Base-by-base conservation (phyloP, 345 rosid genomes). In the Citropsis articulata region DNA sequence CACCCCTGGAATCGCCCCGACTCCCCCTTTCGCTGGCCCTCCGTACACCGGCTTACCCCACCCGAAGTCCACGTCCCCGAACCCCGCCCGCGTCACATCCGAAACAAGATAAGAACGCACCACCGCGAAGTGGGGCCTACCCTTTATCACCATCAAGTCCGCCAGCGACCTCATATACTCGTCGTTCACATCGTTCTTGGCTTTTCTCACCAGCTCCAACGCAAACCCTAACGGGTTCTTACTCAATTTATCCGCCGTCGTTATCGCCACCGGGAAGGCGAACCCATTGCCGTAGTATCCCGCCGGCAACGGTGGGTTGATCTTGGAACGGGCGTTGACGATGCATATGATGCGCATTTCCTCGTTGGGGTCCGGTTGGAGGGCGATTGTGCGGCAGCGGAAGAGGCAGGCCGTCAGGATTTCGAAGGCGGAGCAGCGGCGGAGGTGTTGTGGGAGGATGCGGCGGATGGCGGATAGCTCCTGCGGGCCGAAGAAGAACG, bases 271-370 rank as follows among this genome's bases (percentile, higher is more conserved):
- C 0, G 90, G 90, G 38, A 84, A 77, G 0, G 78, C 91, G 18
- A 88, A 83, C 0, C 36, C 84, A 24, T 91, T 91, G 9, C 94
- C 91, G 71, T 89, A 91, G 83, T 81, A 89, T 1, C 94, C 92
- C 0, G 18, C 7, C 0, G 92, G 83, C 50, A 91, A 66, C 1
- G 85, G 86, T 0, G 90, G 88, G 76, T 81, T 70, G 57, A 88
- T 81, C 45, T 81, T 88, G 50, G 84, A 27, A 21, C 93, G 88
- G 0, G 89, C 77, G 66, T 87, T 85, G 30, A 87, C 86, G 22
- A 81, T 57, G 79, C 86, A 84, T 4, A 84, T 74, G 5, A 91
- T 27, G 3, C 91, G 89, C 79, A 89, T 81, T 79, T 85, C 88
- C 9, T 86, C 89, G 35, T 84, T 74, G 2, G 90, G 91, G 53